These are phyloP conservation scores for Quercus bicolor DNA, from an alignment of 306 rosid species.

Conservation along the genomic window DNA sequence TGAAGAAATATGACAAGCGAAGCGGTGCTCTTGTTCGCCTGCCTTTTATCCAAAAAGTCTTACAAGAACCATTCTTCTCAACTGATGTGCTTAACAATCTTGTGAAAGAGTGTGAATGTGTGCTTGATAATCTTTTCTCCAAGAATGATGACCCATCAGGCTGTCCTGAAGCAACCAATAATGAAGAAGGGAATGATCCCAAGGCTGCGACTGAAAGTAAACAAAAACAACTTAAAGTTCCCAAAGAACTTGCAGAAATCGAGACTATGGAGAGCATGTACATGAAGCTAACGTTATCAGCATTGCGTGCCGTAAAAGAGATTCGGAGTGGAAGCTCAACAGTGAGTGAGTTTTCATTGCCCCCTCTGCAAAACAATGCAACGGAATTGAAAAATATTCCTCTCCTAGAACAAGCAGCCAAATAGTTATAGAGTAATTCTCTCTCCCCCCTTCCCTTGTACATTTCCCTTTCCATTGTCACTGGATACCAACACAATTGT, in stretches of 20 bases:
- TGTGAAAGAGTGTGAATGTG: conserved; percentile 70
- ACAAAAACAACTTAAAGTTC: conserved; percentile 37
- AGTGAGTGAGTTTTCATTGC: conserved; percentile 62
- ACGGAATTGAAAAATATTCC: conserved; percentile 29
- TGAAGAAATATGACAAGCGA: conserved; percentile 87
- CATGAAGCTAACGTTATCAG: conserved; percentile 55
- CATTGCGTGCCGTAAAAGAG: conserved; percentile 57
- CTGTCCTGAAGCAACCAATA: conserved; percentile 26
- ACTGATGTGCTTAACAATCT: conserved; percentile 69
- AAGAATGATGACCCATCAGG: conserved; percentile 31
- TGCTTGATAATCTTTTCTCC: conserved; percentile 59
- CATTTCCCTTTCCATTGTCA: background rate
- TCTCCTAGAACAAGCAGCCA: conserved; percentile 31
- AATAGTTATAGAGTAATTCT: conserved; percentile 2
- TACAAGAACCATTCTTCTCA: conserved; percentile 80
- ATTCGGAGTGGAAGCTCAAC: conserved; percentile 84
- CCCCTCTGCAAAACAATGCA: conserved; percentile 49
- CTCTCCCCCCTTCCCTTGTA: background rate
- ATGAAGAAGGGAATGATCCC: conserved; percentile 35
- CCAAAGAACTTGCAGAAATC: conserved; percentile 65
- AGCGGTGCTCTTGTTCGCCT: conserved; percentile 66
- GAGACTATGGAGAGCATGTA: conserved; percentile 63
- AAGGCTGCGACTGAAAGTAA: conserved; percentile 21
- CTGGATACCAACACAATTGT: background rate
- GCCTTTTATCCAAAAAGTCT: conserved; percentile 72